Evolutionary conservation across 2,329 filamentous ascomycete species (phyloP).

Genomic region (Amauroascus verrucosus): DNA sequence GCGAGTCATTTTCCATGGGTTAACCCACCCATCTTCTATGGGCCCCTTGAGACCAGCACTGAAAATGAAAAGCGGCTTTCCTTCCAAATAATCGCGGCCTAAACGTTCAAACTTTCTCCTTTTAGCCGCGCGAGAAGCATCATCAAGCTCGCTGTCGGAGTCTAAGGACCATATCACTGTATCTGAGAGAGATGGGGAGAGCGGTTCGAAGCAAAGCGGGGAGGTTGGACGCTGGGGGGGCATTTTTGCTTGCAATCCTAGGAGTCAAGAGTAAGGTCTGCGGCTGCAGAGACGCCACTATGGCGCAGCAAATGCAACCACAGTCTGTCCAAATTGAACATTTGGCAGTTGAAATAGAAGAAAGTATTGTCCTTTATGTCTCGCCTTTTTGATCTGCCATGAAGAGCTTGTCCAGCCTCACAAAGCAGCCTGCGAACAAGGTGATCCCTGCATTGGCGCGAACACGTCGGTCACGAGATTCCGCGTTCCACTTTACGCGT

Average conservation of each 20-base stretch:
- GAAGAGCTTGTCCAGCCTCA: not conserved
- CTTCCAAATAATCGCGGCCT: slow-evolving; percentile 34
- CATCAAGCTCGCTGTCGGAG: slow-evolving; percentile 31
- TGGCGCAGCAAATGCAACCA: slow-evolving; percentile 11
- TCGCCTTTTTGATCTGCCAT: too few relatives aligned
- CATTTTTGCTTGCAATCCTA: slow-evolving; percentile 3
- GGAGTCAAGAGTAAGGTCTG: not conserved
- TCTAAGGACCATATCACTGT: slow-evolving; percentile 19
- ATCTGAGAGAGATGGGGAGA: slow-evolving; percentile 22
- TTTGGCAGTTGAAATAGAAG: not conserved
- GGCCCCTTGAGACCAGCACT: slow-evolving; percentile 38
- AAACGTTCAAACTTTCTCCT: slow-evolving; percentile 35
- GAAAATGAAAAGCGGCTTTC: slow-evolving; percentile 36
- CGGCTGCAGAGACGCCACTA: slow-evolving; percentile 4
- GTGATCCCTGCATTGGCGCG: not conserved
- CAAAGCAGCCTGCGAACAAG: not conserved
- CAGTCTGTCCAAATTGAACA: slow-evolving; percentile 5
- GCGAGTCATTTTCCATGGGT: slow-evolving; percentile 33
- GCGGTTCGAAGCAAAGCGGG: slow-evolving; percentile 29
- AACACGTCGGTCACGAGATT: slow-evolving; percentile 1
- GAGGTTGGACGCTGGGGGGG: slow-evolving; percentile 20
- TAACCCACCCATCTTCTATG: slow-evolving; percentile 36
- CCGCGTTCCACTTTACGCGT: slow-evolving; percentile 10
- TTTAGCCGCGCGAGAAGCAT: slow-evolving; percentile 27
- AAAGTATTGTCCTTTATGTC: not conserved